These are phyloP conservation scores for Suillus subaureus DNA, from an alignment of 768 basidiomycete genomes.

Conservation along the genomic window DNA sequence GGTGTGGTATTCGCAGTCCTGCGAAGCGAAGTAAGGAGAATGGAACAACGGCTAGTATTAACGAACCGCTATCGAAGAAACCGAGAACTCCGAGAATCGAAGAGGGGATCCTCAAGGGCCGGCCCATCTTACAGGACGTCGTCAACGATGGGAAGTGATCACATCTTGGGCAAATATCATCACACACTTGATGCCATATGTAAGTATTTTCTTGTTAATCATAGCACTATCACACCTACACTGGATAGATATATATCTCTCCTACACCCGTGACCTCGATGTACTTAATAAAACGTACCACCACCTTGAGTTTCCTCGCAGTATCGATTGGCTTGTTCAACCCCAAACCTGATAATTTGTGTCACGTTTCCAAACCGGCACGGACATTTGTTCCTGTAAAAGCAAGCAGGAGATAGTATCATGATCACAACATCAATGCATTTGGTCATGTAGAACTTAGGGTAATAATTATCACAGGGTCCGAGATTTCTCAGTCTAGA, in stretches of 20 bases:
- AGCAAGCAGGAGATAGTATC: too few relatives aligned
- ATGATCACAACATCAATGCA: too few relatives aligned
- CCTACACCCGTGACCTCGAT: neutral
- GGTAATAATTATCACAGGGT: too few relatives aligned
- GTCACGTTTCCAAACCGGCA: neutral
- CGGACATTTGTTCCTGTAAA: too few relatives aligned
- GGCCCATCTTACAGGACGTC: slow-evolving; percentile 64
- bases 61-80: slow-evolving; percentile 36
- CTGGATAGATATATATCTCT: neutral
- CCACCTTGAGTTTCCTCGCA: too few relatives aligned
- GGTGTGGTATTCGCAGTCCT: slow-evolving; percentile 14
- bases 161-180: slow-evolving; percentile 44
- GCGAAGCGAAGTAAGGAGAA: slow-evolving; percentile 12
- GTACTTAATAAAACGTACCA: too few relatives aligned
- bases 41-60: slow-evolving; percentile 11
- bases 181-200: neutral
- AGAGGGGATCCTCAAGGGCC: slow-evolving; percentile 51
- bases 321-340: too few relatives aligned
- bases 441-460: too few relatives aligned
- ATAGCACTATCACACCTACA: neutral
- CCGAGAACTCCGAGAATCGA: slow-evolving; percentile 34
- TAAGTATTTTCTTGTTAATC: neutral
- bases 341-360: neutral
- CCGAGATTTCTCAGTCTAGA: too few relatives aligned
- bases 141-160: slow-evolving; percentile 43